These are phyloP conservation scores for Macaranga tanarius DNA, from an alignment of 441 rosid species.

Conservation along the genomic window DNA sequence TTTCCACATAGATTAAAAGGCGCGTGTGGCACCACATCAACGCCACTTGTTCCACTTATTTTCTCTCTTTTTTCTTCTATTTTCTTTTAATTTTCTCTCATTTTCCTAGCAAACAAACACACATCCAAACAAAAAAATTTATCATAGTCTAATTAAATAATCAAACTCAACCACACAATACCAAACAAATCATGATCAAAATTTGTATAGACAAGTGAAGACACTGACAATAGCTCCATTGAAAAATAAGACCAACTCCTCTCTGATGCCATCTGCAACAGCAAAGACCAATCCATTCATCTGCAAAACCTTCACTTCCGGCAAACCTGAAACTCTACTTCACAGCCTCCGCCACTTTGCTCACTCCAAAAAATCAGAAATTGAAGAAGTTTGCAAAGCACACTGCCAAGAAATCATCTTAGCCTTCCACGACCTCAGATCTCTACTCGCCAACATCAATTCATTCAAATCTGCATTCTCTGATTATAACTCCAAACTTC, in stretches of 20 bases:
- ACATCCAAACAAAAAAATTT: no score
- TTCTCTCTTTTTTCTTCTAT: no score
- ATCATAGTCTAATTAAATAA: no score
- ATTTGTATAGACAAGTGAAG: no score
- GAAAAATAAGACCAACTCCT: slow-evolving; percentile 84
- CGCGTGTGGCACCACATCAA: no score
- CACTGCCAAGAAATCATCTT: slow-evolving; percentile 95
- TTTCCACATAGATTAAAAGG: no score
- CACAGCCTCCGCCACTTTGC: slow-evolving; percentile 83
- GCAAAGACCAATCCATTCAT: slow-evolving; percentile 86
- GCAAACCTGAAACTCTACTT: slow-evolving; percentile 83
- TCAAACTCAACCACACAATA: no score
- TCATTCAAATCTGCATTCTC: slow-evolving; percentile 82
- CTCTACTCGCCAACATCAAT: slow-evolving; percentile 91
- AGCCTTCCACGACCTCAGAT: slow-evolving; percentile 96
- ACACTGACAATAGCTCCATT: slow-evolving; percentile 66
- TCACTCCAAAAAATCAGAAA: slow-evolving; percentile 89
- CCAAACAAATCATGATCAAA: no score
- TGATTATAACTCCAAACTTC: slow-evolving; percentile 84
- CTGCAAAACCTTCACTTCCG: slow-evolving; percentile 73
- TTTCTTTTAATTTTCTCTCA: no score
- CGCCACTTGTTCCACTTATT: no score
- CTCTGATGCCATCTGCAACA: slow-evolving; percentile 88
- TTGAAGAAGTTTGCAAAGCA: slow-evolving; percentile 94
- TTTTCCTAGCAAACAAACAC: no score